Conservation (phyloP, 1,284 basidiomycete genomes). For the Mycena citricolor region DNA sequence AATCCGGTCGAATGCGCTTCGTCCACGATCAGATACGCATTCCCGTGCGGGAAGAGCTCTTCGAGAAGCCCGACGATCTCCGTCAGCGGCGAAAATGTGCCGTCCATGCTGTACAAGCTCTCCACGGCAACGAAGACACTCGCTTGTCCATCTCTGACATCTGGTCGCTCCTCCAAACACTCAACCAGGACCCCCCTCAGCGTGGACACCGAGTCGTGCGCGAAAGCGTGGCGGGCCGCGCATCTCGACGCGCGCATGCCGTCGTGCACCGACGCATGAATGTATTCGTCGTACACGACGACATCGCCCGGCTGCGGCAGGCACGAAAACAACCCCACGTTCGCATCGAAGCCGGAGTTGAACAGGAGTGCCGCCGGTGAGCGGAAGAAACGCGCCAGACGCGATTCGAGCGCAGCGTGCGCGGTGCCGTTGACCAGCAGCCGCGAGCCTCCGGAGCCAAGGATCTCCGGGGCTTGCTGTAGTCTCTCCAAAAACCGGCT, state of each 20-base stretch:
- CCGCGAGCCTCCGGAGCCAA: conserved; percentile 88
- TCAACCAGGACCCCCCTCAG: conserved; percentile 46
- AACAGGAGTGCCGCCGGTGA: conserved; percentile 76
- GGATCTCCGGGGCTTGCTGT: conserved; percentile 49
- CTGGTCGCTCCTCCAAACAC: conserved; percentile 37
- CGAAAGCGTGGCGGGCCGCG: conserved; percentile 44
- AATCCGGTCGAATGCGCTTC: conserved; percentile 88
- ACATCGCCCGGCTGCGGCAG: conserved; percentile 80
- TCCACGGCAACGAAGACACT: conserved; percentile 85
- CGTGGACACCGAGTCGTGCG: conserved; percentile 69
- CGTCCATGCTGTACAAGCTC: conserved; percentile 94
- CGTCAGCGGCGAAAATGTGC: conserved; percentile 78
- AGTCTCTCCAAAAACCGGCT: conserved; percentile 57
- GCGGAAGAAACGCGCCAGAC: conserved; percentile 51
- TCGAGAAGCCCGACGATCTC: conserved; percentile 65
- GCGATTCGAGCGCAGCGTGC: conserved; percentile 68
- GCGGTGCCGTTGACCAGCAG: conserved; percentile 70
- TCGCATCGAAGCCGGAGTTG: conserved; percentile 95
- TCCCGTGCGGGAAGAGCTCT: conserved; percentile 55
- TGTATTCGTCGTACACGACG: conserved; percentile 82
- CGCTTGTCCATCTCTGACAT: conserved; percentile 35
- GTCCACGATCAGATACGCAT: conserved; percentile 77
- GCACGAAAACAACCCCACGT: conserved; percentile 82
- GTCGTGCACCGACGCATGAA: conserved; percentile 92
- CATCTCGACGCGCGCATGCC: conserved; percentile 76